Conservation (phyloP, 2,329 filamentous ascomycete species). For the Balansia obtecta region DNA sequence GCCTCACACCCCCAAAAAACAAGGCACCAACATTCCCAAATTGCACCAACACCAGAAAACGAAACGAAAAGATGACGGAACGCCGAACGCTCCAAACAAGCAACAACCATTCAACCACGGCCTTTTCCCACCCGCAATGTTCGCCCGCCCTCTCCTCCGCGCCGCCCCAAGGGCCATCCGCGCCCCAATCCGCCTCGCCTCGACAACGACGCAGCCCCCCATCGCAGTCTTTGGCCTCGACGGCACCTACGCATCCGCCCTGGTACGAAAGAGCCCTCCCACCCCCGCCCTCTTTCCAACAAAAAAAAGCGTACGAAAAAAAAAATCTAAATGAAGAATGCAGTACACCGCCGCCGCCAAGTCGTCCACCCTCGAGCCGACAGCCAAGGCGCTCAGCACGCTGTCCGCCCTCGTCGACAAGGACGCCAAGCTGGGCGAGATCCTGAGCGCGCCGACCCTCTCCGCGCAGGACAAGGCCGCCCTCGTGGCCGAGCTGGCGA, state of each 20-base stretch:
- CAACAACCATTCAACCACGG: conserved; percentile 16
- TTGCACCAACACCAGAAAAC: conserved; percentile 14
- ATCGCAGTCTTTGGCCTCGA: conserved; percentile 89
- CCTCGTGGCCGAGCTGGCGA: conserved; percentile 79
- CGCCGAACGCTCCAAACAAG: conserved; percentile 19
- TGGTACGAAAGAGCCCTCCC: too few relatives aligned
- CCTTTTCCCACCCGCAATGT: too few relatives aligned
- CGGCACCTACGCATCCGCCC: conserved; percentile 94
- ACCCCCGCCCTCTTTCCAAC: too few relatives aligned
- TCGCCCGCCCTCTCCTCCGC: conserved; percentile 48
- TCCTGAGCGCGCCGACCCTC: conserved; percentile 75
- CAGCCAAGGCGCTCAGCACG: conserved; percentile 63
- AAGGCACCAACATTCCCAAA: conserved; percentile 31
- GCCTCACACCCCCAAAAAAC: conserved; percentile 23
- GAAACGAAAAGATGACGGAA: conserved; percentile 19
- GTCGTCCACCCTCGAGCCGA: conserved; percentile 71
- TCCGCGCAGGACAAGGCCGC: conserved; percentile 66
- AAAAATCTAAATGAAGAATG: too few relatives aligned
- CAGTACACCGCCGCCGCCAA: conserved; percentile 93
- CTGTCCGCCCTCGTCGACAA: conserved; percentile 64
- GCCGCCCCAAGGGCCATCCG: conserved; percentile 41
- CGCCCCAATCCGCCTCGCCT: conserved; percentile 47
- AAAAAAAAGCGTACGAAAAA: too few relatives aligned
- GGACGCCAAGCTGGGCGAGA: conserved; percentile 66
- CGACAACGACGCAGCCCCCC: conserved; percentile 64